Evolutionary conservation across 2,329 filamentous ascomycete species (phyloP), one percentile per base, ranked within the genome.

Genomic region (Verticillium albo-atrum): DNA sequence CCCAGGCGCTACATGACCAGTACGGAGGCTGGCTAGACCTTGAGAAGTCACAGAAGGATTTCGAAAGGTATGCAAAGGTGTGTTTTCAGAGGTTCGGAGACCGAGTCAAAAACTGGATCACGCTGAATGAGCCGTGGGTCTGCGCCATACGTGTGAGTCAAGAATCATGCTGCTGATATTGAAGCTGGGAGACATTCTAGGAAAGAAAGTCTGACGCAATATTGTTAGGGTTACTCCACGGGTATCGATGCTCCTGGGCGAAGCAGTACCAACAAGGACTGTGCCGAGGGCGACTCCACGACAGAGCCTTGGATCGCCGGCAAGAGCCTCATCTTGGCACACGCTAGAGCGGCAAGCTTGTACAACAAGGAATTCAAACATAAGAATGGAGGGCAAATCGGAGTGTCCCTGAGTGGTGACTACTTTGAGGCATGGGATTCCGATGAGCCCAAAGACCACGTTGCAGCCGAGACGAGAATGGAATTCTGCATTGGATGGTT

Each of bases 401-500:
- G 89, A 50, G 95, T 96, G 72, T 95, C 91, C 20, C 82, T 96
- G 60, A 96, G 96, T 71, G 92, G 91, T 62, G 91, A 96, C 72
- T 90, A 85, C 78, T 85, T 85, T 23, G 91, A 92, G 71, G 91
- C 92, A 6, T 96, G 34, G 34, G 34, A 96, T 69, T 81, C 89
- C 1, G 79, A 87, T 65, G 89, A 94, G 70, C 86, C 89, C 6
- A 78, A 78, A 20, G 91, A 96, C 70, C 81, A 91, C 58, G 89
- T 88, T 73, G 92, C 92, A 15, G 87, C 84, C 65, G 80, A 90
- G 68, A 88, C 91, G 70, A 93, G 93, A 78, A 86, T 94, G 68
- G 91, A 96, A 76, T 96, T 96, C 72, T 83, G 88, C 67, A 96
- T 94, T 72, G 86, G 85, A 56, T 96, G 92, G 91, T 96, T 95